Base-by-base conservation (phyloP, 257 asterid genomes). In the Primulina tabacum region DNA sequence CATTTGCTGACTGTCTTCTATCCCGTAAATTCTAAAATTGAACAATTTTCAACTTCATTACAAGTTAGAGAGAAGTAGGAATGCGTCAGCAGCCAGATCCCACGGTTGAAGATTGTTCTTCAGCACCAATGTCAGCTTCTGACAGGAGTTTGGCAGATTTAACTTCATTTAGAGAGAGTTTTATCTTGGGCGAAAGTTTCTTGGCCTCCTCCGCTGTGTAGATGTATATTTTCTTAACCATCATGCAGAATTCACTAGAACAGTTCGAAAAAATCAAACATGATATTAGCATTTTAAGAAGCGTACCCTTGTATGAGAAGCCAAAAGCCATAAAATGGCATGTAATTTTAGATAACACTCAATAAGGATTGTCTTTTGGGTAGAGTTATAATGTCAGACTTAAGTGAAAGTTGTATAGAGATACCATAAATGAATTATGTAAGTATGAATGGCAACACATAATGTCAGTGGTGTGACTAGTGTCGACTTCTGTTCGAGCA, bases 241-340 rank as follows among this genome's bases (percentile, higher is more conserved):
- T 93, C 81, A 78, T 83, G 84, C 96, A 89, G 81, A 93, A 93
- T 78, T 93, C 99, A 71, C 99, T 93, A 77, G 53, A 69, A 34
- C 52, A 43, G 60, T 53, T 18, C 2, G 20, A 50, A 68, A 71
- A 66, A 71, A 59, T n/a, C 71, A 75, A 10, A 75, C 59, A 37
- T 1, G 7, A 50, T 55, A 56, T 80, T 29, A 77, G 75, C 30
- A 68, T 60, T 26, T 57, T n/a, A 50, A 29, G 50, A 68, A 63
- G 34, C 64, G 43, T 26, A 59, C 20, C 40, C 33, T 18, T 50
- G 38, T 9, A 4, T 14, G 28, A 28, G 35, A 35, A 34, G 28
- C 28, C 33, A 57, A 34, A 21, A 6, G 7, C 26, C 34, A 33
- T 17, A 37, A 69, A 53, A 11, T 68, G 38, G 55, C 7, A 50